phyloP scores from a whole-genome alignment of 176 grass and related monocot genomes.

The Carex parvula region DNA sequence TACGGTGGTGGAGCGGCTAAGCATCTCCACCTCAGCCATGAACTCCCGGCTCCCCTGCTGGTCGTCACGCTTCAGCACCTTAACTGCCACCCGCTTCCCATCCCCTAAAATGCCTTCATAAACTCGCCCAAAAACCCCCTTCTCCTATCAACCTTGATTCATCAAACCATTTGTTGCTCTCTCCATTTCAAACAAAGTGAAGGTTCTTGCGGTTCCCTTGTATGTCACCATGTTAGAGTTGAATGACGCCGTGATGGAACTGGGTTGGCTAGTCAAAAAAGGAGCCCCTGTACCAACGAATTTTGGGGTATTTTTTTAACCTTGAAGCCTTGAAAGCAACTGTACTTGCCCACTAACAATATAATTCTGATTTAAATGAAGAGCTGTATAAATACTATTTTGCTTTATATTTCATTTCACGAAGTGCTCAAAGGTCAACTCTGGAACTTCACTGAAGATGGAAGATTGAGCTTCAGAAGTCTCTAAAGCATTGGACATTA shows the following conservation, averaged over 20 bases:
- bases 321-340: background rate
- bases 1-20: conserved; percentile 95
- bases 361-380: background rate
- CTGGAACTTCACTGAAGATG: background rate
- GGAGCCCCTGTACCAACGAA: conserved; percentile 38
- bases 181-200: conserved; percentile 81
- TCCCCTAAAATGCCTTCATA: conserved; percentile 83
- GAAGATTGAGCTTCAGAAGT: background rate
- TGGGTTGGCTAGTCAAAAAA: conserved; percentile 46
- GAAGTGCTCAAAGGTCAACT: background rate
- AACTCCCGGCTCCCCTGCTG: conserved; percentile 86
- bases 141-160: conserved; percentile 82
- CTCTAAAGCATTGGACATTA: background rate
- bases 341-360: background rate
- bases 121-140: conserved; percentile 96
- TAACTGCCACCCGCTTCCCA: conserved; percentile 59
- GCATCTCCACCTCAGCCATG: conserved; percentile 99
- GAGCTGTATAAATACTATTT: background rate
- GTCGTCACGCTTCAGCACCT: conserved; percentile 88
- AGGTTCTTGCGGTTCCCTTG: conserved; percentile 73
- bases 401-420: background rate
- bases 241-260: conserved; percentile 73
- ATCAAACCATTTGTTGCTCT: conserved; percentile 78
- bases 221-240: conserved; percentile 76
- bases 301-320: background rate